Base-by-base conservation (phyloP, 163 green algal genomes). In the Chlorella variabilis region DNA sequence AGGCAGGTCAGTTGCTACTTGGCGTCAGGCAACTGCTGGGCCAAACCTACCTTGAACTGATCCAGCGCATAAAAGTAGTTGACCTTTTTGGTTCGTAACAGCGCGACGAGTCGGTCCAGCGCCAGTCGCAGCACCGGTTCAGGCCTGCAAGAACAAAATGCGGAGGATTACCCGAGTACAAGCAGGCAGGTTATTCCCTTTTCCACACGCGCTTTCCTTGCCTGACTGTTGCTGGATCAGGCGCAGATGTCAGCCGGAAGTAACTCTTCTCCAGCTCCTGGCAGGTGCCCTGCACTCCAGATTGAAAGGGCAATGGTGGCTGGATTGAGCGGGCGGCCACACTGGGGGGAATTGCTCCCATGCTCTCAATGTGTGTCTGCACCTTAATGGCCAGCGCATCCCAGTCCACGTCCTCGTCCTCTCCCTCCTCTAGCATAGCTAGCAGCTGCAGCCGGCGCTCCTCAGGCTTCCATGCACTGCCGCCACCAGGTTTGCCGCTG, bases 11-110 rank as follows among this genome's bases (percentile, higher is more conserved):
- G 42, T 13, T 8, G 42, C 9, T 20, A 51, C 9, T 13, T 20
- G n/a, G n/a, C n/a, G n/a, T n/a, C n/a, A n/a, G 25, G 23, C 27
- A 63, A 51, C 6, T 51, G n/a, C n/a, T n/a, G n/a, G n/a, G n/a
- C n/a, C n/a, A n/a, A n/a, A n/a, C 71, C 13, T 45, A 88, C 85
- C 89, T 98, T 98, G 87, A 98, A 93, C 90, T 98, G 95, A 83
- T 98, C 95, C 41, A 87, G 75, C 7, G 87, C 80, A 78, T 97
- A 98, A 66, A 97, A 94, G 69, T 94, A 96, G 67, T 86, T 87
- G 17, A 85, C 84, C 51, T 85, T 31, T 25, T 83, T 78, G 13
- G 31, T 34, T 3, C 82, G 77, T 18, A 96, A 82, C 62, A 95
- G 70, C 11, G 56, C 34, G 38, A 97, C 73, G 59, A 98, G 79